Conservation (phyloP, 352 stramenopile genomes). For the Phytophthora brassicae region DNA sequence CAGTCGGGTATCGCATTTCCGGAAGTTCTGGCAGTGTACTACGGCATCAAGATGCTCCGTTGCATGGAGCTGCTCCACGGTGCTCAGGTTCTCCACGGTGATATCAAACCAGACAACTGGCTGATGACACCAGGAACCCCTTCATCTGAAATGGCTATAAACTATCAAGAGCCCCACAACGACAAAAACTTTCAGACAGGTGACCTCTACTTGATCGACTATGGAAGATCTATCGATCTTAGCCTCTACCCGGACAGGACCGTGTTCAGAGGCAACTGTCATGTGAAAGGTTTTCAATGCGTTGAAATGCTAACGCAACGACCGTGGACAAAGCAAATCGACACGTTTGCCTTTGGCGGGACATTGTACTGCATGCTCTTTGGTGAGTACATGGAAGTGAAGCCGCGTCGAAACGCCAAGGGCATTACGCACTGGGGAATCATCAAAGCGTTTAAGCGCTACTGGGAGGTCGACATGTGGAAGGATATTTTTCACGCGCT, state of each 20-base stretch:
- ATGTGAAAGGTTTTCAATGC: conserved; percentile 84
- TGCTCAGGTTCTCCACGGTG: conserved; percentile 71
- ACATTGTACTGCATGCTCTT: conserved; percentile 85
- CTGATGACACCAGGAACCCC: conserved; percentile 46
- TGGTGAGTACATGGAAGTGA: conserved; percentile 83
- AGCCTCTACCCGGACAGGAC: conserved; percentile 53
- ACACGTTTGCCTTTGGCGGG: conserved; percentile 79
- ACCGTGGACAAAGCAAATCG: conserved; percentile 84
- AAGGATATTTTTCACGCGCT: conserved; percentile 65
- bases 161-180: conserved; percentile 10
- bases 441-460: conserved; percentile 68
- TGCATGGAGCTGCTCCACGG: conserved; percentile 66
- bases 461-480: conserved; percentile 82
- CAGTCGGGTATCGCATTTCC: conserved; percentile 61
- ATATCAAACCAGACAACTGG: conserved; percentile 90
- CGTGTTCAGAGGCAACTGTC: conserved; percentile 72
- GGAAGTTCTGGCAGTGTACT: conserved; percentile 73
- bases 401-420: conserved; percentile 25
- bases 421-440: conserved; percentile 44
- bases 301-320: conserved; percentile 79
- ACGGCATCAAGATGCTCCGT: conserved; percentile 80
- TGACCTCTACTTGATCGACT: conserved; percentile 80
- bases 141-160: conserved; percentile 12
- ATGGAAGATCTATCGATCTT: conserved; percentile 81
- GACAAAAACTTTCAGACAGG: conserved; percentile 35